A percentile compares a stretch with the other conserved stretches of the same genome.
These are phyloP conservation scores for Solanum chacoense DNA, from an alignment of 305 asterid species.

Conservation along the genomic window DNA sequence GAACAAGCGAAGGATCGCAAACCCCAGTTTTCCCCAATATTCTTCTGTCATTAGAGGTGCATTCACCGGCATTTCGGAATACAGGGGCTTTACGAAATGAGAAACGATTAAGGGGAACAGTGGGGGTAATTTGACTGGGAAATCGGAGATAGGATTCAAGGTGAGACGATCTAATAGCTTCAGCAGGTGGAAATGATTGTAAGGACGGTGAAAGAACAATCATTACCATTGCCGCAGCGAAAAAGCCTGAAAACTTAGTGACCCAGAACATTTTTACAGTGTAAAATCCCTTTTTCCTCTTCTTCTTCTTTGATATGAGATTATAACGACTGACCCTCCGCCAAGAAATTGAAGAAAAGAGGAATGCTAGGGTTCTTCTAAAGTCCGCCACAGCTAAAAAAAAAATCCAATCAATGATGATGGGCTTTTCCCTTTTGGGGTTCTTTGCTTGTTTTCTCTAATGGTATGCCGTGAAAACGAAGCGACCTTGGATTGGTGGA, in stretches of 20 bases:
- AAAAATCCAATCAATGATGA: neutral
- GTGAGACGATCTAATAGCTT: slow-evolving; percentile 61
- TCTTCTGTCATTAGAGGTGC: slow-evolving; percentile 11
- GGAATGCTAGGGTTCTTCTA: slow-evolving; percentile 58
- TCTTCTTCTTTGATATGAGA: slow-evolving; percentile 11
- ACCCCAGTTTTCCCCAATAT: slow-evolving; percentile 24
- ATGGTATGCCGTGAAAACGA: slow-evolving; percentile 37
- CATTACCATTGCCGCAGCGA: slow-evolving; percentile 65
- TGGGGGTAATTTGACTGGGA: slow-evolving; percentile 9
- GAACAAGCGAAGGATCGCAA: slow-evolving; percentile 81
- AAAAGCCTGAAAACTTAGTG: slow-evolving; percentile 56
- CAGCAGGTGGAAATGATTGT: slow-evolving; percentile 91
- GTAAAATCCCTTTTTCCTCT: slow-evolving; percentile 8
- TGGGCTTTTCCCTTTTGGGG: neutral
- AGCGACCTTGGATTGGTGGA: slow-evolving; percentile 20
- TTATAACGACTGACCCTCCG: slow-evolving; percentile 5
- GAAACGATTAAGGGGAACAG: slow-evolving; percentile 16
- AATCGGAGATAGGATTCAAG: slow-evolving; percentile 30
- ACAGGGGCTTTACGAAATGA: slow-evolving; percentile 52
- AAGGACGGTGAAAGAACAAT: slow-evolving; percentile 72
- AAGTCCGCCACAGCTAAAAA: slow-evolving; percentile 49
- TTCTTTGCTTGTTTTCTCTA: slow-evolving; percentile 6
- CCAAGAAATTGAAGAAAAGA: slow-evolving; percentile 32
- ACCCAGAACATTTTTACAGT: slow-evolving; percentile 65
- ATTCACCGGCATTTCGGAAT: slow-evolving; percentile 62